Evolutionary conservation across 2,329 filamentous ascomycete species (phyloP), one percentile per base, ranked within the genome.

Genomic region (Ceratocystis lukuohia): DNA sequence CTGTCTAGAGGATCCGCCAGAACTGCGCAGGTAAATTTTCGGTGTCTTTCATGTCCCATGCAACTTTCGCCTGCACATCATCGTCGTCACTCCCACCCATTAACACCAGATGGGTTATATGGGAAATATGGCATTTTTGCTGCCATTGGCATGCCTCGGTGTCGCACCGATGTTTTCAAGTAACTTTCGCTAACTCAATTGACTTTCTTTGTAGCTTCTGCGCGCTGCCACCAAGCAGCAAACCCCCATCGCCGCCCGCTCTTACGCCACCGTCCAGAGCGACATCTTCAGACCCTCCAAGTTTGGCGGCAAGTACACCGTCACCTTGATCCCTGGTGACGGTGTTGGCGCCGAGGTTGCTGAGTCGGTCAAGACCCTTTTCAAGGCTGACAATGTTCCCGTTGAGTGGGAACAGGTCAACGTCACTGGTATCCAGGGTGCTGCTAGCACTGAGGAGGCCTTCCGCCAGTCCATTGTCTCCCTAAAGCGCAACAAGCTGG

Each of bases 281-380:
- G 94, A 97, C 79, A 93, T 97, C 79, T 96, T 97, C 85, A 96
- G 96, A 85, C 92, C 92, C 73, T 91, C 93, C 81, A 94, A 97
- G 84, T 97, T 92, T 78, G 94, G 94, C 77, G 91, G 93, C 81
- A 99, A 97, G 82, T 99, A 97, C 84, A 99, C 94, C 46, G 93
- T 96, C 73, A 96, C 93, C 70, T 84, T 99, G 75, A 97, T 99
- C 77, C 94, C 94, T 77, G 94, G 93, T 85, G 94, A 99, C 74
- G 94, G 94, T 82, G 96, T 99, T 76, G 94, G 94, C 78, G 90
- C 91, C 77, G 94, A 99, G 81, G 92, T 97, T 69, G 91, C 93
- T 73, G 92, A 97, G 80, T 94, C 91, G 70, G 93, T 99, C 77
- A 96, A 96, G 87, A 95, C 93, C 72, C 88, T 99, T 78, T 97